Conservation (phyloP, 768 basidiomycete species). For the Termitomyces sp. region DNA sequence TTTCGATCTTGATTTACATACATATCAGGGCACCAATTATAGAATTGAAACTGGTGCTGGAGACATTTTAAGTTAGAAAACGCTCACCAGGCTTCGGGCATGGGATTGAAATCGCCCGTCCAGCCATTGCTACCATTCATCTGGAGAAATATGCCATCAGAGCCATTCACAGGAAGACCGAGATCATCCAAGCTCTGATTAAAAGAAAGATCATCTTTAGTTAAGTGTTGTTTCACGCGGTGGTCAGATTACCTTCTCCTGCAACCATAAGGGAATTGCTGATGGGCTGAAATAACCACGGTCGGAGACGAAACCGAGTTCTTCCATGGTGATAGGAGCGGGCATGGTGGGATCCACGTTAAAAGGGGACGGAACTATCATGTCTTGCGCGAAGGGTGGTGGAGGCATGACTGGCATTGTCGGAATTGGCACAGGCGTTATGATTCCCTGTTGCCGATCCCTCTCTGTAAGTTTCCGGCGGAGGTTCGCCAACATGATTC, state of each 20-base stretch:
- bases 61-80: background rate
- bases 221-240: background rate
- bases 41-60: background rate
- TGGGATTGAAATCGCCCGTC: constrained; percentile 67
- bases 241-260: constrained; percentile 66
- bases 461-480: constrained; percentile 70
- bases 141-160: constrained; percentile 85
- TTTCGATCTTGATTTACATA: background rate
- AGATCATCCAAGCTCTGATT: constrained; percentile 80
- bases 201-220: background rate
- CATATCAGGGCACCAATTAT: background rate
- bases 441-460: constrained; percentile 22
- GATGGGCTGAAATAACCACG: constrained; percentile 69
- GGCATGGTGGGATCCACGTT: constrained; percentile 45
- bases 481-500: constrained; percentile 91
- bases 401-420: constrained; percentile 36
- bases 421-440: constrained; percentile 34
- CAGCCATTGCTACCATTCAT: constrained; percentile 68
- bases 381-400: constrained; percentile 48
- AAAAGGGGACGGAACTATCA: constrained; percentile 56
- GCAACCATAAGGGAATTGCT: constrained; percentile 87
- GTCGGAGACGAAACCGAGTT: constrained; percentile 69
- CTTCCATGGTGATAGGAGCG: constrained; percentile 77
- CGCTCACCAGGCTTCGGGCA: constrained; percentile 81
- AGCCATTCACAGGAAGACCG: constrained; percentile 87